phyloP scores from a whole-genome alignment of 2,329 filamentous ascomycete genomes.

The Fusarium verticillioides region DNA sequence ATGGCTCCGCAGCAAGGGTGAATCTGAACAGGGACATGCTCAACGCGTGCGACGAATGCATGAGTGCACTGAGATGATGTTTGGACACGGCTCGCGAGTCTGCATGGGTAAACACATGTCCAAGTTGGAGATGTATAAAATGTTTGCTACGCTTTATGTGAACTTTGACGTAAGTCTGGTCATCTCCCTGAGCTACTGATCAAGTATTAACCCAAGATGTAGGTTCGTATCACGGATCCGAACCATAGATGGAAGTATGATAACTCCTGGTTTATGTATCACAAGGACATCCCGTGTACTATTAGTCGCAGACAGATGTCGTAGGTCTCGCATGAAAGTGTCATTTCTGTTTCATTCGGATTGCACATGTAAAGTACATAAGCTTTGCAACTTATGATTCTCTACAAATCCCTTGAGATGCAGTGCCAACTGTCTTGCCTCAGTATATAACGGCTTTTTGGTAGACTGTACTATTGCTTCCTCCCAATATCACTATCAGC shows the following conservation, averaged over 20 bases:
- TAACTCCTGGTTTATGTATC: conserved; percentile 39
- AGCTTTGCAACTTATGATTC: neutral
- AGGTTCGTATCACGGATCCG: conserved; percentile 16
- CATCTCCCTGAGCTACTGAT: rapidly evolving
- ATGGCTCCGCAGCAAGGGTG: conserved; percentile 11
- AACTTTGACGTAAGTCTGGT: conserved; percentile 24
- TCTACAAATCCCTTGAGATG: neutral
- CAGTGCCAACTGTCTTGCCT: neutral
- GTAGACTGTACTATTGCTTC: neutral
- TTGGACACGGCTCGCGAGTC: conserved; percentile 26
- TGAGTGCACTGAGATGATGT: conserved; percentile 33
- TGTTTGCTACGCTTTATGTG: conserved; percentile 31
- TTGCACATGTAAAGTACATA: neutral
- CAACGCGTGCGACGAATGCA: conserved; percentile 22
- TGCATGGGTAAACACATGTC: conserved; percentile 38
- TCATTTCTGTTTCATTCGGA: neutral
- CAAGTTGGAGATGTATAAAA: conserved; percentile 33
- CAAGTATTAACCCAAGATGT: neutral
- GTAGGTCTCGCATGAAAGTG: neutral
- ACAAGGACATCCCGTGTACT: conserved; percentile 30
- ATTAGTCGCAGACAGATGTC: conserved; percentile 5
- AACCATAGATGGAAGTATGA: conserved; percentile 29
- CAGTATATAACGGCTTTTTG: neutral
- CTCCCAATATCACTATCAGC: neutral
- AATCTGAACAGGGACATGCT: conserved; percentile 7